Evolutionary conservation across 1,284 basidiomycete genomes (phyloP), one percentile per base, ranked within the genome.

Genomic region (Abortiporus biennis): DNA sequence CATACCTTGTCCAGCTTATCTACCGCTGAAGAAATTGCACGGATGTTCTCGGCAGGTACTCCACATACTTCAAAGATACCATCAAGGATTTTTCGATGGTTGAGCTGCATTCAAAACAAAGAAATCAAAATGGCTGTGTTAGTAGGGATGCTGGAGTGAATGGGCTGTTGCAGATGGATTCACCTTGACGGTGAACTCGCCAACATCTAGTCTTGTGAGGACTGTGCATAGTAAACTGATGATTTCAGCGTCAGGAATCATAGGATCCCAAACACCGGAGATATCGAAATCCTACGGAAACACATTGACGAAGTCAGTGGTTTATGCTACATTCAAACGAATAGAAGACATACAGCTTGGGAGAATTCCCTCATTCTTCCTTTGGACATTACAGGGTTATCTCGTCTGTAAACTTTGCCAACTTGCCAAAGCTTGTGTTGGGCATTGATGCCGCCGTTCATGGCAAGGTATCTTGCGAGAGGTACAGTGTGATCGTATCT

Each of bases 351-450:
- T 54, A 94, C 92, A 51, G 95, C 97, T 68, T 99, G 95, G 60
- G 92, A 94, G 62, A 99, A 99, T 68, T 99, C 95, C 49, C 95
- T 78, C 92, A 99, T 97, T 29, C 95, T 77, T 3, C 95, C 95
- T 68, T 99, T 99, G 41, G 85, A 87, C 88, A 99, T 94, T 46
- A 95, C 94, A 1, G 96, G 95, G 57, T 89, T 94, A 65, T 99
- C 95, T 58, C 96, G 71, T 49, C 96, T 74, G 66, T 99, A 99
- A 19, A 99, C 95, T 67, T 99, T 99, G 22, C 93, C 94, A 42
- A 99, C 86, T 66, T 99, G 95, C 81, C 94, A 99, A 25, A 97
- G 66, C 68, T 98, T 98, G 47, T 72, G 69, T 53, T 81, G 79
- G 6, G 73, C 68, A 50, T 76, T 78, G 43, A 80, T 82, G 36